Evolutionary conservation across 495 filamentous ascomycete genomes (phyloP).

Genomic region (Annulohypoxylon maeteangense): DNA sequence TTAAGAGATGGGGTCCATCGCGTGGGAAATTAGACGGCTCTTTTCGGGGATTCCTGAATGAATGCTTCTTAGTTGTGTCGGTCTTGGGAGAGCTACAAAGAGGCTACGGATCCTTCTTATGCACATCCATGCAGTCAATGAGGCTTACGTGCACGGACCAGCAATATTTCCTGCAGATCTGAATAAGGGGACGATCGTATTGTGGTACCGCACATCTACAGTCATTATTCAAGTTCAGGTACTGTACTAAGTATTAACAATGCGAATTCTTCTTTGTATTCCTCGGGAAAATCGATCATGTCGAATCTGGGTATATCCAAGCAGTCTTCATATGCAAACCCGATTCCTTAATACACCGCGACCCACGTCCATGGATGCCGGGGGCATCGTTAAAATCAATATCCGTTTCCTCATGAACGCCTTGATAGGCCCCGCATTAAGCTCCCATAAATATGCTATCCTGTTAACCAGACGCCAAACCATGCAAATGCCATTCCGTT

Average conservation of each 20-base stretch:
- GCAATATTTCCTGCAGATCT: not conserved
- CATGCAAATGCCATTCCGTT: conserved; percentile 33
- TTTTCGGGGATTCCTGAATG: not conserved
- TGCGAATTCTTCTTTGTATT: conserved; percentile 6
- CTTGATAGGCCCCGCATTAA: conserved; percentile 9
- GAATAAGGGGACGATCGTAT: not conserved
- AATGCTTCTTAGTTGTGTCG: not conserved
- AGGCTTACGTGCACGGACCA: conserved; percentile 7
- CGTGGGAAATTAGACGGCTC: not conserved
- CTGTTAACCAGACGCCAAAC: conserved; percentile 31
- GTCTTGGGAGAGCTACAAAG: not conserved
- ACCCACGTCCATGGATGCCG: conserved; percentile 24
- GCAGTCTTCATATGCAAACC: conserved; percentile 40
- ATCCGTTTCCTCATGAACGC: conserved; percentile 21
- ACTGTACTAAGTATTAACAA: conserved; percentile 2
- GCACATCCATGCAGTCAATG: not conserved
- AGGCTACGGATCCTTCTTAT: conserved; percentile 1
- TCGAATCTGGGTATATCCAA: conserved; percentile 41
- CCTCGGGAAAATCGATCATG: conserved; percentile 22
- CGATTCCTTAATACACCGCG: conserved; percentile 25
- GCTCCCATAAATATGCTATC: conserved; percentile 28
- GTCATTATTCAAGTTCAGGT: not conserved
- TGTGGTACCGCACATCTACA: not conserved
- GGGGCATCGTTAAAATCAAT: not conserved
- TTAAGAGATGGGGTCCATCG: not conserved